These are phyloP conservation scores for Kuraishia hungarica DNA, from an alignment of 805 yeast species.

Conservation along the genomic window DNA sequence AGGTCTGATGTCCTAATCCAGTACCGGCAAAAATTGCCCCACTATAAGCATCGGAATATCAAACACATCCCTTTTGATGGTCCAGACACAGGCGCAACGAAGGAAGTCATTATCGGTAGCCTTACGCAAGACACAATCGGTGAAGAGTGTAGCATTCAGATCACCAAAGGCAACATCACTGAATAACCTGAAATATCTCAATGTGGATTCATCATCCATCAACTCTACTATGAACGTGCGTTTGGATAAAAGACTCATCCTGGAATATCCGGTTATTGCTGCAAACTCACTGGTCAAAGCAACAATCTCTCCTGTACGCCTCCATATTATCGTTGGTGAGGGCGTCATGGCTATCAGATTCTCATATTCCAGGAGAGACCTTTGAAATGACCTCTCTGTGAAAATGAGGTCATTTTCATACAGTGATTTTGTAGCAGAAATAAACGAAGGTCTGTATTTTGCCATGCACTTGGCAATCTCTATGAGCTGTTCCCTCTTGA, in stretches of 20 bases:
- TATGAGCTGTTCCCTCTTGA: slow-evolving; percentile 27
- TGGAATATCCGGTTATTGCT: slow-evolving; percentile 55
- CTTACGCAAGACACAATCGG: slow-evolving; percentile 37
- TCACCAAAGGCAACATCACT: slow-evolving; percentile 67
- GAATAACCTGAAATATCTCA: slow-evolving; percentile 65
- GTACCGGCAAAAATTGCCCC: slow-evolving; percentile 71
- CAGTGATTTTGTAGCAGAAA: slow-evolving; percentile 64
- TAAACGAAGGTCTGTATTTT: slow-evolving; percentile 66
- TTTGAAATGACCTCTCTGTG: slow-evolving; percentile 49
- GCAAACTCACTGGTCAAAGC: slow-evolving; percentile 71
- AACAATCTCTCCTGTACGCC: slow-evolving; percentile 80
- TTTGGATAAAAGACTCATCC: slow-evolving; percentile 47
- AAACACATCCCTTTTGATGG: slow-evolving; percentile 75
- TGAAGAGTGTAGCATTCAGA: slow-evolving; percentile 41
- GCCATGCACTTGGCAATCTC: slow-evolving; percentile 51
- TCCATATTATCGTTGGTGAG: slow-evolving; percentile 78
- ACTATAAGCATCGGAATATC: slow-evolving; percentile 79
- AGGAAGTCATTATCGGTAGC: slow-evolving; percentile 29
- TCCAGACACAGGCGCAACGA: slow-evolving; percentile 76
- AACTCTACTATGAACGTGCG: slow-evolving; percentile 68
- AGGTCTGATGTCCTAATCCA: slow-evolving; percentile 17
- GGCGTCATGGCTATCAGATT: slow-evolving; percentile 49
- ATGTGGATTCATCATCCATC: slow-evolving; percentile 72
- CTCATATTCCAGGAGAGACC: slow-evolving; percentile 51
- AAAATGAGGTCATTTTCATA: slow-evolving; percentile 64